Evolutionary conservation across 257 asterid genomes (phyloP).

Genomic region (Ophiorrhiza pumila): DNA sequence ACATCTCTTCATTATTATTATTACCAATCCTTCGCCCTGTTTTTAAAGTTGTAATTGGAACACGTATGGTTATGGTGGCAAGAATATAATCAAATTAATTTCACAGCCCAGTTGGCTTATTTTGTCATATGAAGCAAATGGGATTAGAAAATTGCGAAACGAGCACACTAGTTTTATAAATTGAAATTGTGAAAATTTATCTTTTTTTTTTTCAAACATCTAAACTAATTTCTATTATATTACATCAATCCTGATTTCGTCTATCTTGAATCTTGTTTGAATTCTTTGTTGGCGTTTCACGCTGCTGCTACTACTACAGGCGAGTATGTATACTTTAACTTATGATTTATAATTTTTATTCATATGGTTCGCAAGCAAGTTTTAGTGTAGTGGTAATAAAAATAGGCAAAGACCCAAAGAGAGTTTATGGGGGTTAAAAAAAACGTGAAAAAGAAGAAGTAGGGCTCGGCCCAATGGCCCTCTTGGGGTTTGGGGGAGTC

Average conservation of each 20-base stretch:
- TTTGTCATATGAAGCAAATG: constrained; percentile 3
- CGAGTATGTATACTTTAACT: too few relatives aligned
- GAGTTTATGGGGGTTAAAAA: not conserved
- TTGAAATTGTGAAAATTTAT: too few relatives aligned
- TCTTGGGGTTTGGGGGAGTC: constrained; percentile 19
- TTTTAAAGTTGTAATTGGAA: constrained; percentile 1
- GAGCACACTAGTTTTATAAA: too few relatives aligned
- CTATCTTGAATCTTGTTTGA: too few relatives aligned
- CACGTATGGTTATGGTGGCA: not conserved
- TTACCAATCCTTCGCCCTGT: not conserved
- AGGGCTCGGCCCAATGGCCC: constrained; percentile 10
- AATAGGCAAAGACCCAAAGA: not conserved
- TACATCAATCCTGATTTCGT: too few relatives aligned
- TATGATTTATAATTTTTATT: too few relatives aligned
- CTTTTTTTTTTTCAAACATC: too few relatives aligned
- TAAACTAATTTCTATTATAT: too few relatives aligned
- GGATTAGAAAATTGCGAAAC: not conserved
- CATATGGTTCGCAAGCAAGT: too few relatives aligned
- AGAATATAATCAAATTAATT: not conserved
- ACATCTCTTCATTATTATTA: constrained; percentile 9
- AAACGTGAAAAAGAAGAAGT: not conserved
- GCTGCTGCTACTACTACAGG: too few relatives aligned
- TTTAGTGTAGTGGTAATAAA: not conserved
- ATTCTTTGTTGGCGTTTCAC: too few relatives aligned
- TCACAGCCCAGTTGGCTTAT: not conserved